phyloP scores from a whole-genome alignment of 139 green algal species.

The Eudorina sp. region DNA sequence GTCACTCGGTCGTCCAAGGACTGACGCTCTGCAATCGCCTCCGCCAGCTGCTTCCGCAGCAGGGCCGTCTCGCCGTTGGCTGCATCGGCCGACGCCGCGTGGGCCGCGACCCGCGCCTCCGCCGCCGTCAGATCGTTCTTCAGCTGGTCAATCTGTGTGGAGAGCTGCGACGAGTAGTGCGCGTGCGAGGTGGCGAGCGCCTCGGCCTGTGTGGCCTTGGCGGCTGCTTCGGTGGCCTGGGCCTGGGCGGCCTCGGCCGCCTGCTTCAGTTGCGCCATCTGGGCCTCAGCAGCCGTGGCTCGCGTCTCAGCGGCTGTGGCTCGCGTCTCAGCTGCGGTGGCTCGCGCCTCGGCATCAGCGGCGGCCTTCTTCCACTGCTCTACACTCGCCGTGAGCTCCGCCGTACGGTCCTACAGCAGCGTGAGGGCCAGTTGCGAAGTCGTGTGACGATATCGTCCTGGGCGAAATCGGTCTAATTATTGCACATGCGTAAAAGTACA shows the following conservation, averaged over 20 bases:
- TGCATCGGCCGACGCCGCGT: background rate
- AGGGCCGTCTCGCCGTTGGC: background rate
- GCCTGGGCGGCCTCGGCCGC: background rate
- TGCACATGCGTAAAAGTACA: too few species aligned
- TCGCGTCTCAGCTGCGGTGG: background rate
- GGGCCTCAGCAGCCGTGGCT: background rate
- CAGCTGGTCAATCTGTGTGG: background rate
- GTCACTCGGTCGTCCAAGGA: background rate
- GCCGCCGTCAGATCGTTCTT: background rate
- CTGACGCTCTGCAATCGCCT: slow-evolving; percentile 2
- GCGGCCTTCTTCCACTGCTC: background rate
- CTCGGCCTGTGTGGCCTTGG: background rate
- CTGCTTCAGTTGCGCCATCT: background rate
- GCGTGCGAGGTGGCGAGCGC: background rate
- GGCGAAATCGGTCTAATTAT: too few species aligned
- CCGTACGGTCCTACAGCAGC: background rate
- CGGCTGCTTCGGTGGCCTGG: background rate
- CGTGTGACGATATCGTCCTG: too few species aligned
- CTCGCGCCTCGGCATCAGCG: background rate
- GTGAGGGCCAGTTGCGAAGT: too few species aligned
- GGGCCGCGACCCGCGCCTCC: background rate
- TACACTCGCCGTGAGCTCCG: background rate
- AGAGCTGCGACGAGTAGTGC: background rate
- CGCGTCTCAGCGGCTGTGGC: background rate
- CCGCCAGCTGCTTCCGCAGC: slow-evolving; percentile 28